Conservation (phyloP, 75 land plant genomes). For the Chamaecyparis obtusa region DNA sequence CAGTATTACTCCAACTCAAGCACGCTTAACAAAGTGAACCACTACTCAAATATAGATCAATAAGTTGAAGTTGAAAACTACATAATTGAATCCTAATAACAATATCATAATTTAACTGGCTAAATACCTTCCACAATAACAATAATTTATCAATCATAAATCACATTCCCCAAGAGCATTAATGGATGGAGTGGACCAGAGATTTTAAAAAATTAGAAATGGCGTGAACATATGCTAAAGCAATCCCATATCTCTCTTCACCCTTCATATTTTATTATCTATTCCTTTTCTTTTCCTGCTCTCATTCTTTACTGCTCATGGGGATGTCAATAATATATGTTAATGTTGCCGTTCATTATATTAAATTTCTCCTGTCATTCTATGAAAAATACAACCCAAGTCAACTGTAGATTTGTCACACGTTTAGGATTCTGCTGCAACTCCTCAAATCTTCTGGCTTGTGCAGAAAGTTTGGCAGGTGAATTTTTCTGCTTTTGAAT, state of each 20-base stretch:
- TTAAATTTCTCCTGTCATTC: neutral
- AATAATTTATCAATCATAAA: neutral
- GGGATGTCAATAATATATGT: neutral
- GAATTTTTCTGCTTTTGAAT: neutral
- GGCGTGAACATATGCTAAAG: neutral
- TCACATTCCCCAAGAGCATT: neutral
- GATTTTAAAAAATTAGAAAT: no score
- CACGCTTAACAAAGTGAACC: no score
- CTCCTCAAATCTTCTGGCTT: neutral
- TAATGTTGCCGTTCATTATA: neutral
- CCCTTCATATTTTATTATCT: neutral
- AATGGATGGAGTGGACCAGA: neutral
- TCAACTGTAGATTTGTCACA: neutral
- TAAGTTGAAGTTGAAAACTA: no score
- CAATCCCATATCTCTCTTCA: neutral
- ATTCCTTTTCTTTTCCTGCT: neutral
- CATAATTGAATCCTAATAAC: no score
- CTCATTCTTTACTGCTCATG: no score
- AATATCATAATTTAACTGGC: no score
- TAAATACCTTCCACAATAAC: no score
- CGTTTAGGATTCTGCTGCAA: neutral
- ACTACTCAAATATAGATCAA: no score
- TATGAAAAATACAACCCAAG: neutral
- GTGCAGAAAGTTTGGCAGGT: constrained; percentile 2
- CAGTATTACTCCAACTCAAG: no score